These are phyloP conservation scores for Suillus americanus DNA, from an alignment of 768 basidiomycete genomes.

Conservation along the genomic window DNA sequence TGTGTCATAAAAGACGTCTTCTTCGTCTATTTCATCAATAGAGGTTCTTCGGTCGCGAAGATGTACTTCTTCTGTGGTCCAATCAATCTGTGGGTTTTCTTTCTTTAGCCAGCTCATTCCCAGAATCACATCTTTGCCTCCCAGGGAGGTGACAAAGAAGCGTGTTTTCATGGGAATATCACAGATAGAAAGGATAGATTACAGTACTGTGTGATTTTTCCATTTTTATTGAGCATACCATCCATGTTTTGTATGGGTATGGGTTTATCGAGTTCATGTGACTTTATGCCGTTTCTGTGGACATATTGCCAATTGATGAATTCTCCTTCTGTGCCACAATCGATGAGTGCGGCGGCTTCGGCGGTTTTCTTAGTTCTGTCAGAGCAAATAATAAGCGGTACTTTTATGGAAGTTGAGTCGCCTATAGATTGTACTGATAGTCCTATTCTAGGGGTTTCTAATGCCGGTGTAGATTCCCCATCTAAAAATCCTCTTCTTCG, in stretches of 20 bases:
- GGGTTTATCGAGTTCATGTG: no score
- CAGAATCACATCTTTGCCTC: neutral
- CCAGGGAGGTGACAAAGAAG: neutral
- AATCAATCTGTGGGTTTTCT: neutral
- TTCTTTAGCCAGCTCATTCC: neutral
- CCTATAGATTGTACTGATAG: no score
- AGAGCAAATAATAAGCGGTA: no score
- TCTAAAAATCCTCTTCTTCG: neutral
- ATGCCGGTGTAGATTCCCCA: no score
- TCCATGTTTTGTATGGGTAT: neutral
- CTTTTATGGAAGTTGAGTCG: no score
- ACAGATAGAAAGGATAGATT: neutral
- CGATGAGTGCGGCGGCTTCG: no score
- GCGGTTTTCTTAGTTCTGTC: no score
- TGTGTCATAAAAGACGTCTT: no score
- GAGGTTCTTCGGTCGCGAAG: no score
- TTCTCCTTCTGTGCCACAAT: no score
- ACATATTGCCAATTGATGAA: no score
- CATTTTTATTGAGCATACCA: neutral
- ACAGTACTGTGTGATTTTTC: neutral
- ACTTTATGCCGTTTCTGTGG: rapidly evolving
- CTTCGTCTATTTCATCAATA: neutral
- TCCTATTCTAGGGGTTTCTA: no score
- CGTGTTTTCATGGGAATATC: neutral
- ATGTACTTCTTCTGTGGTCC: neutral